phyloP scores from a whole-genome alignment of 148 eudicot genomes.

The Rhododendron kiyosumense region DNA sequence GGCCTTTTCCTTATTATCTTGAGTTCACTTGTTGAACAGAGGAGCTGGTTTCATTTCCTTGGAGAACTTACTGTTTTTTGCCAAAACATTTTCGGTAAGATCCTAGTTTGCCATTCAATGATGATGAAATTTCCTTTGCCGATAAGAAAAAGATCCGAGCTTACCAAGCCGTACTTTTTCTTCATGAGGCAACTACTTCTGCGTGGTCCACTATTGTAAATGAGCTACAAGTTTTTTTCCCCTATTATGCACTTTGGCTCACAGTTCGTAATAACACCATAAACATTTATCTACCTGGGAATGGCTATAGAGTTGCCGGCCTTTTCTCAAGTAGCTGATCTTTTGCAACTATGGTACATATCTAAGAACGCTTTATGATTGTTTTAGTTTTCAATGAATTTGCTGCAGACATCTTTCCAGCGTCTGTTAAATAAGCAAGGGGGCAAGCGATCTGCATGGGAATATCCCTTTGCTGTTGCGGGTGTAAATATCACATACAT shows the following conservation, averaged over 20 bases:
- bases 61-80: slow-evolving; percentile 84
- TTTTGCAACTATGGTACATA: neutral
- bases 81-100: slow-evolving; percentile 80
- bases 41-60: slow-evolving; percentile 92
- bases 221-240: neutral
- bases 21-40: slow-evolving; percentile 33
- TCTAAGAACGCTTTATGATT: neutral
- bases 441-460: slow-evolving; percentile 75
- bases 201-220: neutral
- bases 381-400: neutral
- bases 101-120: neutral
- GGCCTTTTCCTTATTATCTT: neutral
- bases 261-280: neutral
- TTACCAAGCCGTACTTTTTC: neutral
- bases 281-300: neutral
- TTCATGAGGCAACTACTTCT: neutral
- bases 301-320: neutral
- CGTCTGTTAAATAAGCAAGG: slow-evolving; percentile 53
- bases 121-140: neutral
- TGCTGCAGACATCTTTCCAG: slow-evolving; percentile 67
- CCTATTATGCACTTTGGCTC: neutral
- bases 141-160: neutral
- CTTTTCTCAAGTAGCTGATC: neutral
- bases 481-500: slow-evolving; percentile 89
- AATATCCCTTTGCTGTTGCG: slow-evolving; percentile 92